phyloP scores from a whole-genome alignment of 2,329 filamentous ascomycete species.

The Penicillium sp. region DNA sequence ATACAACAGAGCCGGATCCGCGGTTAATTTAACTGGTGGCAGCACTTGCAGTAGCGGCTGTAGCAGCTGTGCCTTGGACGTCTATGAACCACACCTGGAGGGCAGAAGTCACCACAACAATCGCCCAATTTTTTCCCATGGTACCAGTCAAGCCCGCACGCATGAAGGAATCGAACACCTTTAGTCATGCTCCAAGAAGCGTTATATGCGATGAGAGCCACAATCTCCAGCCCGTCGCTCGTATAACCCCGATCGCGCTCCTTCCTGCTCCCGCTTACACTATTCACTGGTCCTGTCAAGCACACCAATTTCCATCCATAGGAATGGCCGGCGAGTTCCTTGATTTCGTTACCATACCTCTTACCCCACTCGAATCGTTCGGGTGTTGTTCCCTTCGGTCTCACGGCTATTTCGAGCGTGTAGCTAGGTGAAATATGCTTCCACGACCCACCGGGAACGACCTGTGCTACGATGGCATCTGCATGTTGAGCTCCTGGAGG shows the following conservation, averaged over 20 bases:
- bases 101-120: constrained; percentile 7
- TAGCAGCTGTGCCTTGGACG: not conserved
- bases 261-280: constrained; percentile 3
- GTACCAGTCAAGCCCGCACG: constrained; percentile 8
- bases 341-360: constrained; percentile 14
- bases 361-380: constrained; percentile 11
- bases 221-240: constrained; percentile 13
- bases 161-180: constrained; percentile 11
- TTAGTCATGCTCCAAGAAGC: constrained; percentile 14
- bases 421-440: not conserved
- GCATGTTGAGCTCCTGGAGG: not conserved
- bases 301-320: constrained; percentile 12
- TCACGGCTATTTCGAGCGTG: not conserved
- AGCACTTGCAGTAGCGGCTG: not conserved
- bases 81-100: constrained; percentile 13
- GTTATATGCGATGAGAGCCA: constrained; percentile 15
- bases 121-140: constrained; percentile 10
- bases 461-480: not conserved
- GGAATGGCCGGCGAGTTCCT: constrained; percentile 9
- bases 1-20: not conserved
- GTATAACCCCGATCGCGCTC: constrained; percentile 7
- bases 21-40: not conserved
- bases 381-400: not conserved
- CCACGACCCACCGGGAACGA: not conserved
- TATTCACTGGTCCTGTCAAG: not conserved